Base-by-base conservation (phyloP, 352 stramenopile species). In the Elongisporangium undulatum region DNA sequence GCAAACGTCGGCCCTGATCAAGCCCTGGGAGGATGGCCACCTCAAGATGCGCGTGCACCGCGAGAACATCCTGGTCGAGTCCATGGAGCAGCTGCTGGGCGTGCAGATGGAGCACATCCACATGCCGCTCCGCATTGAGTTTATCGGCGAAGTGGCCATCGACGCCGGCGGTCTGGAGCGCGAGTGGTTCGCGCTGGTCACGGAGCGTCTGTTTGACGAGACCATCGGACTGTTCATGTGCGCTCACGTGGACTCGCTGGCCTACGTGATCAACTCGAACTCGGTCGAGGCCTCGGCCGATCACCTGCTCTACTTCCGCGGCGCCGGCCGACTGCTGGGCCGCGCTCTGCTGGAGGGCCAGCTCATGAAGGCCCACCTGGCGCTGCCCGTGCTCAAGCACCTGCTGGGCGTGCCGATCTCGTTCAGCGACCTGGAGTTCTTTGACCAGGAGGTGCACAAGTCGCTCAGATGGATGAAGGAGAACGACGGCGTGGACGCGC, bases 251-350 rank as follows among this genome's bases (percentile, higher is more conserved):
- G 82, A 92, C 57, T 91, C 85, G 20, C 61, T 90, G 17, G 79
- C 79, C 52, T 94, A 91, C 57, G 80, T 89, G 55, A 90, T 94
- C 63, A 92, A 93, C 68, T 75, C 81, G 15, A 92, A 92, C 68
- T 91, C 82, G 19, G 73, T 89, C 10, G 79, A 93, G 55, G 83
- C 83, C 1, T 91, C 82, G 61, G 94, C 96, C 1, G 86, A 99
- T 64, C 96, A 99, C 69, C 67, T 99, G 60, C 74, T 97, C n/a
- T 99, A 99, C 76, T 99, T 99, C 73, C 92, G 96, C 53, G 97
- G 98, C 59, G 82, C 96, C 0, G 96, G 95, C 2, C 82, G 96
- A 7, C 75, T 99, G 10, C 72, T 99, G 61, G 97, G 96, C 24
- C 98, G 98, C 63, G 97, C 97, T 26, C 69, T 99, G 38, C 79